Conservation (phyloP, 768 basidiomycete species). For the Pholiota molesta region DNA sequence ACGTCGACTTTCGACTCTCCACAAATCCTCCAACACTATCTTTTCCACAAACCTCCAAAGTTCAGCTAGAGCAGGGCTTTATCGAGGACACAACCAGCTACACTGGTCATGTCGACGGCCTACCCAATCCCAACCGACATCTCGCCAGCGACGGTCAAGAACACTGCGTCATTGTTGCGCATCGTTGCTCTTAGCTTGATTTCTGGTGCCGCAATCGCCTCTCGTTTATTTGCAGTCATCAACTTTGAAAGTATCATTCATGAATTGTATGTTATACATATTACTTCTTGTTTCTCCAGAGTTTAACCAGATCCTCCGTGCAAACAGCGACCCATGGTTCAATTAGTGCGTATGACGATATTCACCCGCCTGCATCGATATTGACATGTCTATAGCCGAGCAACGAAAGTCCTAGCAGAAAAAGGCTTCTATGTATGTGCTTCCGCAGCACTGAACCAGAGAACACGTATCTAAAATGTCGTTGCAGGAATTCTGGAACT, state of each 20-base stretch:
- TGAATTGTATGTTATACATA: slow-evolving; percentile 80
- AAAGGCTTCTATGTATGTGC: slow-evolving; percentile 91
- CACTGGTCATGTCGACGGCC: slow-evolving; percentile 68
- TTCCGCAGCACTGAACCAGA: not conserved
- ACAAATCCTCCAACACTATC: slow-evolving; percentile 12
- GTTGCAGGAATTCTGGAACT: slow-evolving; percentile 97
- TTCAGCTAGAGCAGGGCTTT: slow-evolving; percentile 5
- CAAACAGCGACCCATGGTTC: slow-evolving; percentile 93
- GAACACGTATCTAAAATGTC: not conserved
- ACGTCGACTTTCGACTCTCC: slow-evolving; percentile 31
- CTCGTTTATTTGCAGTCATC: slow-evolving; percentile 94
- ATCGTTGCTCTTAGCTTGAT: slow-evolving; percentile 90
- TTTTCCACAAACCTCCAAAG: slow-evolving; percentile 13
- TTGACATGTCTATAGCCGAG: slow-evolving; percentile 62
- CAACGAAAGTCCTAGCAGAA: slow-evolving; percentile 86
- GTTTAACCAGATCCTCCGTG: slow-evolving; percentile 16
- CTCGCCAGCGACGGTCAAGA: slow-evolving; percentile 73
- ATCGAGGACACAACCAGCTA: slow-evolving; percentile 13
- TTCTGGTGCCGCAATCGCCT: slow-evolving; percentile 92
- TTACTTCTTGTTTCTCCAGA: not conserved
- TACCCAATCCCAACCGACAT: slow-evolving; percentile 73
- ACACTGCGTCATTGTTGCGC: slow-evolving; percentile 88
- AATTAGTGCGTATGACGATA: slow-evolving; percentile 76
- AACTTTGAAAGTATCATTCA: slow-evolving; percentile 99
- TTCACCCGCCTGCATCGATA: slow-evolving; percentile 13